Evolutionary conservation across 176 grass and related monocot genomes (phyloP).

Genomic region (Oropetium thomaeum): DNA sequence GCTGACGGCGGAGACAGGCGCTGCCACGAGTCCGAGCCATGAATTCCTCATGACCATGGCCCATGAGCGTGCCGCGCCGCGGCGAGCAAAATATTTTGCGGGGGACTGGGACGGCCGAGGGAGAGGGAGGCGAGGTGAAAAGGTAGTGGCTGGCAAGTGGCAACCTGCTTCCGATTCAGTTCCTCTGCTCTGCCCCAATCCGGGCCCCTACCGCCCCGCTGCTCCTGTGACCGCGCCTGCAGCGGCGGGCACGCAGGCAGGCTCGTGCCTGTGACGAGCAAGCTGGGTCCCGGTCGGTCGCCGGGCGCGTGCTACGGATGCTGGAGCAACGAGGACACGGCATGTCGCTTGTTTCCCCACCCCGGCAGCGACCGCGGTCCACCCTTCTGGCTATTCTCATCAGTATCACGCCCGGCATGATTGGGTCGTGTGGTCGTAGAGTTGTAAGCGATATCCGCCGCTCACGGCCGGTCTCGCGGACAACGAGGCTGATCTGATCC

Average conservation of each 20-base stretch:
- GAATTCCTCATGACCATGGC: too few species aligned
- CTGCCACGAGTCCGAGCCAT: background rate
- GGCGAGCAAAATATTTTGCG: background rate
- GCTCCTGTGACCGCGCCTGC: background rate
- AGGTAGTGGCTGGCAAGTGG: background rate
- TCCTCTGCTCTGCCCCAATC: background rate
- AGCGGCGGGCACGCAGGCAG: background rate
- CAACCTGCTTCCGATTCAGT: background rate
- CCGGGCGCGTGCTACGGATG: constrained; percentile 17
- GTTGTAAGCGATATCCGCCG: background rate
- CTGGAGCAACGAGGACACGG: constrained; percentile 38
- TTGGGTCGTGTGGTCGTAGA: constrained; percentile 20
- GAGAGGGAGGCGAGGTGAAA: background rate
- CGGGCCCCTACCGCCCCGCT: background rate
- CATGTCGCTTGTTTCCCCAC: constrained; percentile 24
- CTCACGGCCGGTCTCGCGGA: constrained; percentile 28
- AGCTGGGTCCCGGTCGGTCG: background rate
- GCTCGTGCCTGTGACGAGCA: constrained; percentile 11
- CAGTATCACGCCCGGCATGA: constrained; percentile 14
- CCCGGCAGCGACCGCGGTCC: constrained; percentile 14
- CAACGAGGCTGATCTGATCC: constrained; percentile 30
- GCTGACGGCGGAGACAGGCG: background rate
- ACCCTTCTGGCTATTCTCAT: constrained; percentile 18
- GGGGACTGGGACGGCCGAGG: background rate
- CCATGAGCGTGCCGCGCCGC: background rate